Evolutionary conservation across 2,329 filamentous ascomycete genomes (phyloP), one percentile per base, ranked within the genome.

Genomic region (Chalaropsis ovoidea): DNA sequence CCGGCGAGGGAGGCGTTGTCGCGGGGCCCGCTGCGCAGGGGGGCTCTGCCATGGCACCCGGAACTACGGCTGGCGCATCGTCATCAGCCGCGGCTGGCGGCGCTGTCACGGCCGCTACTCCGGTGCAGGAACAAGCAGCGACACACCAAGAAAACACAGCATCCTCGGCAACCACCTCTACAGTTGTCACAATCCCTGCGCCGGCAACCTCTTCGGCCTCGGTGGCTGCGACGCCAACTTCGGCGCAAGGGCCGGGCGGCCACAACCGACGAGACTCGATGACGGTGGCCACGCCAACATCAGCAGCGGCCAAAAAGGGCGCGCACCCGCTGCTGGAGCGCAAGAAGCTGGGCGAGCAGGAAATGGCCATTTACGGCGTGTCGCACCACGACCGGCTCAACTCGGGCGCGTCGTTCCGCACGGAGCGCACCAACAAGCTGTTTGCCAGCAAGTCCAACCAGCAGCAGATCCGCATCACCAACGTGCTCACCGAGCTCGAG

Each of bases 371-470:
- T 42, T 97, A 93, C 72, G 94, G 93, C 69, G 88, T 99, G 10
- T 84, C 87, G 7, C 85, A 89, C 69, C 88, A 93, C 73, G 93
- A 97, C 65, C 88, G 93, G 35, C 81, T 96, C 47, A 86, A 87
- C 1, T 88, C 87, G 8, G 93, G 94, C 6, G 89, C 96, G 43
- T 87, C 89, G 15, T 97, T 97, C 81, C 89, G 93, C 13, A 90
- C 90, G 35, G 89, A 93, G 71, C 87, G 85, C 73, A 83, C 93
- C 67, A 86, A 87, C 70, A 91, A 91, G 74, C 82, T 90, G 27
- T 87, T 90, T 65, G 85, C 86, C 45, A 87, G 87, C 69, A 92
- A 92, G 76, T 87, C 83, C 17, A 84, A 86, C 64, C 83, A 88
- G 68, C 88, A 92, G 73, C 89, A 89, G 69, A 76, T 84, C 68